Evolutionary conservation across 1,284 basidiomycete genomes (phyloP), one percentile per base, ranked within the genome.

Genomic region (Fomitopsis pinicola): DNA sequence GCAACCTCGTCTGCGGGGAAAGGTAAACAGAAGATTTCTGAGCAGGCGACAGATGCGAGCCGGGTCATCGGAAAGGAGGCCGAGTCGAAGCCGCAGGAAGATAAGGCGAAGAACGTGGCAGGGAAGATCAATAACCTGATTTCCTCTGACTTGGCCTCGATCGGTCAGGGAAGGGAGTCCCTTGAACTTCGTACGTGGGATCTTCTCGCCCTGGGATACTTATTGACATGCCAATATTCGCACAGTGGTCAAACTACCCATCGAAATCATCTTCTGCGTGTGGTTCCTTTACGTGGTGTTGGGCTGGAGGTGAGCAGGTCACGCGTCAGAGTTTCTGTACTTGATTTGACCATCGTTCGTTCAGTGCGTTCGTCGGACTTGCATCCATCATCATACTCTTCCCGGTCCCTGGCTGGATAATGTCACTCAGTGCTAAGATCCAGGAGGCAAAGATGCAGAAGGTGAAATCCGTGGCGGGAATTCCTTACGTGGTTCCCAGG

Each of bases 311-410:
- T 46, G 17, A 19, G 44, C n/a, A 19, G n/a, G 10, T 9, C 26
- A 3, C n/a, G 44, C 59, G 45, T 38, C 26, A 48, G 35, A 36
- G 14, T 35, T 19, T 22, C 19, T 9, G 36, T 57, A n/a, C 12
- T 58, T 9, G 57, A 42, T 17, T 26, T n/a, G 22, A 40, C 26
- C 30, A 33, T 33, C 30, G 15, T 73, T 35, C 5, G 53, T 70
- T 60, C 71, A 65, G 80, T 62, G 76, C 82, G 1, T 74, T 83
- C 45, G 73, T 83, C 36, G 83, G 88, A 6, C 76, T 90, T 66
- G 75, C 72, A 0, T 71, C 76, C 14, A 86, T 89, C 69, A 52
- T 85, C 15, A 15, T 76, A 10, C 67, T 81, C 38, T 77, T 87
- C 55, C 87, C 87, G 0, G 61, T 89, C 2, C 82, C 82, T 0